phyloP scores from a whole-genome alignment of 1,139 yeast species.

The Zhuliangozyma parablackwelliae region DNA sequence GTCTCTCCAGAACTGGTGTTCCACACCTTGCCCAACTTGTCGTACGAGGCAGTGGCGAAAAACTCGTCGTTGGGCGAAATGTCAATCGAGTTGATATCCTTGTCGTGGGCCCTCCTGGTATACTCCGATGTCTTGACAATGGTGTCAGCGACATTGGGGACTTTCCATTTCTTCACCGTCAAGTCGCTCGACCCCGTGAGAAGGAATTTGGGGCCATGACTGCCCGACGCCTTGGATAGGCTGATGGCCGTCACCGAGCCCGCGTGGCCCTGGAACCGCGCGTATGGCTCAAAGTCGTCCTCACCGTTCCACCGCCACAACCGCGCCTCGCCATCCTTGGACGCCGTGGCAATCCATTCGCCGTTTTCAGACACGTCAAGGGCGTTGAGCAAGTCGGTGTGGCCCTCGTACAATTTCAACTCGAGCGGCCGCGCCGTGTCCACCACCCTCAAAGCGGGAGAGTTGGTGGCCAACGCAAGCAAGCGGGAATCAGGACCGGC shows the following conservation, averaged over 20 bases:
- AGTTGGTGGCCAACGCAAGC: slow-evolving; percentile 86
- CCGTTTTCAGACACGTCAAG: slow-evolving; percentile 80
- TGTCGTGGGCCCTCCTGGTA: slow-evolving; percentile 94
- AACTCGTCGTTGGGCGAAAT: slow-evolving; percentile 83
- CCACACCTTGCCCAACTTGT: slow-evolving; percentile 89
- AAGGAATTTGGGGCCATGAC: slow-evolving; percentile 57
- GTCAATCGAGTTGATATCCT: slow-evolving; percentile 86
- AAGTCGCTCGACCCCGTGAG: slow-evolving; percentile 86
- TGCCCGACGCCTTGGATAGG: slow-evolving; percentile 55
- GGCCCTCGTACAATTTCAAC: slow-evolving; percentile 69
- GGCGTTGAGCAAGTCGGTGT: slow-evolving; percentile 77
- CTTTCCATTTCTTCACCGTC: slow-evolving; percentile 85
- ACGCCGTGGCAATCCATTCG: slow-evolving; percentile 83
- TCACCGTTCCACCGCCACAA: slow-evolving; percentile 64
- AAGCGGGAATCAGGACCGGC: slow-evolving; percentile 58
- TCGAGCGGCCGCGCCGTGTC: slow-evolving; percentile 56
- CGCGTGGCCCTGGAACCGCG: slow-evolving; percentile 78
- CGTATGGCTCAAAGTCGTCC: slow-evolving; percentile 47
- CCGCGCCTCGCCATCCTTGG: slow-evolving; percentile 84
- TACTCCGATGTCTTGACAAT: slow-evolving; percentile 58
- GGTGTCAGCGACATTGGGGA: slow-evolving; percentile 39
- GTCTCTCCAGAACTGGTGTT: slow-evolving; percentile 77
- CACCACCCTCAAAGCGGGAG: slow-evolving; percentile 81
- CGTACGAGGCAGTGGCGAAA: slow-evolving; percentile 95
- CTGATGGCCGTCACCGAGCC: slow-evolving; percentile 83